A percentile compares a stretch with the other conserved stretches of the same genome.
These are phyloP conservation scores for Mucor plumbeus DNA, from an alignment of 371 early-diverging fungal genomes.

Conservation along the genomic window DNA sequence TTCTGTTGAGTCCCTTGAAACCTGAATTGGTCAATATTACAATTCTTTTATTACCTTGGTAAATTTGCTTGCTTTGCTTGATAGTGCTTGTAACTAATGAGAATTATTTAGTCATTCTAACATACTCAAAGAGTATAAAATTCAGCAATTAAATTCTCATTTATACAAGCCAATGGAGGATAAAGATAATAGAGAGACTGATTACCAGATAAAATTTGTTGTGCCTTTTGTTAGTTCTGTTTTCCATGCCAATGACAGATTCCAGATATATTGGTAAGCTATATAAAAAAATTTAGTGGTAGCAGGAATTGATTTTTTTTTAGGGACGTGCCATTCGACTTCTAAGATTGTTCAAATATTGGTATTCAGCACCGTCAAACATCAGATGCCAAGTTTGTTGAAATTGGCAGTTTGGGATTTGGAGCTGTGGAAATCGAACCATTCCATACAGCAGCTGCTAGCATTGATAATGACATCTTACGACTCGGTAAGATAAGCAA, in stretches of 20 bases:
- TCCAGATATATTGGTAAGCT: constrained; percentile 21
- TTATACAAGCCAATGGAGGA: too few relatives aligned
- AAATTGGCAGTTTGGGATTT: constrained; percentile 20
- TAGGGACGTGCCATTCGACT: constrained; percentile 17
- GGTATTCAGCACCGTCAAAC: constrained; percentile 18
- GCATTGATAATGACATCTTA: constrained; percentile 13
- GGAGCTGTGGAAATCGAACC: constrained; percentile 21
- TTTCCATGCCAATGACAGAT: constrained; percentile 19
- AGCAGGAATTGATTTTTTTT: constrained; percentile 10
- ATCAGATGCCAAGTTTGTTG: constrained; percentile 19
- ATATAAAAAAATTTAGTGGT: constrained; percentile 12
- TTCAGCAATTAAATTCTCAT: too few relatives aligned
- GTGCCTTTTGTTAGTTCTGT: constrained; percentile 66
- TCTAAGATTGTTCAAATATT: constrained; percentile 18
- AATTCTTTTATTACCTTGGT: too few relatives aligned
- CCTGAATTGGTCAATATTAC: too few relatives aligned
- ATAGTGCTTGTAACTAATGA: too few relatives aligned
- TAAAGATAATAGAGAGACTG: too few relatives aligned
- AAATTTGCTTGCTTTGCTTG: too few relatives aligned
- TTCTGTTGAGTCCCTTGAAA: too few relatives aligned
- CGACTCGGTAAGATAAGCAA: constrained; percentile 21
- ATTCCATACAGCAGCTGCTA: constrained; percentile 17
- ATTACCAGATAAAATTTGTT: constrained; percentile 79
- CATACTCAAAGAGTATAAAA: too few relatives aligned
- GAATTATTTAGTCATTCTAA: too few relatives aligned